Conservation (phyloP, 2,329 filamentous ascomycete species). For the Diaporthe citriasiana region DNA sequence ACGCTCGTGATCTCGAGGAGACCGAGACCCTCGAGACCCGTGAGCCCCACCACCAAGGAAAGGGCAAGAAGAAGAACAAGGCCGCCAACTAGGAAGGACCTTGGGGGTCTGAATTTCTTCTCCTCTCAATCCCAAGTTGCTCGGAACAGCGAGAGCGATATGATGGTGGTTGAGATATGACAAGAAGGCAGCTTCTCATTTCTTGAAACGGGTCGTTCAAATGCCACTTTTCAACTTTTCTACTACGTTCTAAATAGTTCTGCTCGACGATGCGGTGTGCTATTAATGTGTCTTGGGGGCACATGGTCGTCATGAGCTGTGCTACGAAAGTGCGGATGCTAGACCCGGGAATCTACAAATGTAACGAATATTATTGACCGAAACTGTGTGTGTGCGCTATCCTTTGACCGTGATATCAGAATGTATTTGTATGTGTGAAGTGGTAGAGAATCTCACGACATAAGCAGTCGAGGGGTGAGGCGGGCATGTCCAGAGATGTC, state of each 20-base stretch:
- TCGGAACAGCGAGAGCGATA: background rate
- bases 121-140: background rate
- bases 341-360: slow-evolving; percentile 24
- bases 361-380: slow-evolving; percentile 32
- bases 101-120: background rate
- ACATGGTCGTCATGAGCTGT: slow-evolving; percentile 15
- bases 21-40: slow-evolving; percentile 2
- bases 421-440: background rate
- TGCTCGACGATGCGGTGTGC: slow-evolving; percentile 32
- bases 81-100: background rate
- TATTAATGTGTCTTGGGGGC: slow-evolving; percentile 7
- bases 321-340: slow-evolving; percentile 21
- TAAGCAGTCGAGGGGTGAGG: background rate
- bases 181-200: background rate
- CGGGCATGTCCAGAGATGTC: slow-evolving; percentile 1
- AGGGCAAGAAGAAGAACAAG: slow-evolving; percentile 42
- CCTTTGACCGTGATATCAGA: background rate
- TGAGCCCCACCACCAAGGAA: slow-evolving; percentile 43
- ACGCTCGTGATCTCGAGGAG: slow-evolving; percentile 8
- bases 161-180: background rate
- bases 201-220: background rate
- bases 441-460: background rate
- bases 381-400: background rate
- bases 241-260: slow-evolving; percentile 26
- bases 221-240: background rate